Percentiles rank a stretch among this genome's conserved stretches.
phyloP scores from a whole-genome alignment of 805 yeast genomes.

The Saccharomycopsis sp. region DNA sequence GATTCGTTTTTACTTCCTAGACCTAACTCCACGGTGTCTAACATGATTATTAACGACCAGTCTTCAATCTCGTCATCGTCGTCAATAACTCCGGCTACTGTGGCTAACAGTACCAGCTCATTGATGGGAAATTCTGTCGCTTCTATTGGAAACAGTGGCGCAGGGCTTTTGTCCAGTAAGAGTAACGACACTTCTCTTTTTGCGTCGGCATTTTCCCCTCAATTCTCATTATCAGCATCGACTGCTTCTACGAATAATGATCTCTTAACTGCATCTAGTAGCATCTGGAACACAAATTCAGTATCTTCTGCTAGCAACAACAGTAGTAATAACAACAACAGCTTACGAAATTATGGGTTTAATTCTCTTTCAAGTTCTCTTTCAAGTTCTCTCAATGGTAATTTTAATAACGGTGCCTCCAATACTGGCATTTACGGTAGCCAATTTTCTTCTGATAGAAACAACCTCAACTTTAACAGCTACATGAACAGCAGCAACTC shows the following conservation, averaged over 20 bases:
- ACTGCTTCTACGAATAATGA: background rate
- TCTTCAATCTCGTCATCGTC: background rate
- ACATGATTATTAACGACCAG: background rate
- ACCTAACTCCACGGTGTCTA: conserved; percentile 8
- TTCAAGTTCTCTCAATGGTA: background rate
- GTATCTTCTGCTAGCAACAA: background rate
- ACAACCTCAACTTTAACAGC: background rate
- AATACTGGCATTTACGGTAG: background rate
- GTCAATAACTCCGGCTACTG: background rate
- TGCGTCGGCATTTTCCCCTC: background rate
- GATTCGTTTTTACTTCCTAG: conserved; percentile 8
- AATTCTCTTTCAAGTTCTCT: conserved; percentile 4
- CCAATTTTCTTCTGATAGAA: conserved; percentile 1
- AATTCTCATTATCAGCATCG: background rate
- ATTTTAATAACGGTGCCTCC: conserved; percentile 1
- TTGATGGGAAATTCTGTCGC: background rate
- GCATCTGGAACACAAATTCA: background rate
- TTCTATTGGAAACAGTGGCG: background rate
- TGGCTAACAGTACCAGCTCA: background rate
- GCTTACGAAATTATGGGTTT: background rate
- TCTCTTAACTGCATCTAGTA: conserved; percentile 1
- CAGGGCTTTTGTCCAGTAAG: background rate
- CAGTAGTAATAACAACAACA: background rate
- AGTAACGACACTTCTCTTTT: background rate
- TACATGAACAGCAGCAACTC: background rate